Conservation (phyloP, 768 basidiomycete genomes). For the Tylopilus cervinicoccineus region DNA sequence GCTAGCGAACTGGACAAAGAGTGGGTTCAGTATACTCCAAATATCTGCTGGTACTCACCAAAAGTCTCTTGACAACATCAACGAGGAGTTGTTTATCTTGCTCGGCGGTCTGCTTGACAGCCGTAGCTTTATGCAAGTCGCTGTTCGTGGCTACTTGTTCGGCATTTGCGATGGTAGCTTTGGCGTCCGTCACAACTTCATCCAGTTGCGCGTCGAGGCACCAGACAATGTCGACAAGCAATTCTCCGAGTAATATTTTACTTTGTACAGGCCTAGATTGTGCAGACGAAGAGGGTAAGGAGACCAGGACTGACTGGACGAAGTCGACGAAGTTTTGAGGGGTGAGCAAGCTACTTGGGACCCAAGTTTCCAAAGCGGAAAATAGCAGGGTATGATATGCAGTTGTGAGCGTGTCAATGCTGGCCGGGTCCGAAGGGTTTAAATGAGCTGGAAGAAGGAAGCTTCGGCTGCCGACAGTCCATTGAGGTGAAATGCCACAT, state of each 20-base stretch:
- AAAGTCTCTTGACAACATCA: conserved; percentile 53
- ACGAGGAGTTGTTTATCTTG: conserved; percentile 61
- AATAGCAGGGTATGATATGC: conserved; percentile 67
- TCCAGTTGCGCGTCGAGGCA: conserved; percentile 74
- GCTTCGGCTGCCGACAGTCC: conserved; percentile 45
- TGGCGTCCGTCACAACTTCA: conserved; percentile 58
- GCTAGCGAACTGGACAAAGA: conserved; percentile 44
- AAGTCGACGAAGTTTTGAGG: conserved; percentile 56
- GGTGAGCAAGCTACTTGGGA: conserved; percentile 43
- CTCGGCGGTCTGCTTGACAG: conserved; percentile 51
- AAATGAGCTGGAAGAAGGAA: conserved; percentile 58
- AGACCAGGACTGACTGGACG: conserved; percentile 54
- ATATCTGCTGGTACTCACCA: conserved; percentile 38
- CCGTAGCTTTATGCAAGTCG: conserved; percentile 33
- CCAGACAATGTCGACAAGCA: conserved; percentile 80
- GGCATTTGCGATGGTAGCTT: conserved; percentile 35
- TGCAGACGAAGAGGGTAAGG: conserved; percentile 63
- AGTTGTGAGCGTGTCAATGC: conserved; percentile 55
- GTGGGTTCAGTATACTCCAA: not conserved
- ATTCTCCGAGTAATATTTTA: conserved; percentile 54
- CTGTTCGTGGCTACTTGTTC: conserved; percentile 21
- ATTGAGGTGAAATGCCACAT: conserved; percentile 15
- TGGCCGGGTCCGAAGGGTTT: conserved; percentile 50
- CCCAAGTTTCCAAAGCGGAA: conserved; percentile 56
- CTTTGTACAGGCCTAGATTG: conserved; percentile 36